Evolutionary conservation across 2,329 filamentous ascomycete species (phyloP), one percentile per base, ranked within the genome.

Genomic region (Berkeleyomyces rouxiae): DNA sequence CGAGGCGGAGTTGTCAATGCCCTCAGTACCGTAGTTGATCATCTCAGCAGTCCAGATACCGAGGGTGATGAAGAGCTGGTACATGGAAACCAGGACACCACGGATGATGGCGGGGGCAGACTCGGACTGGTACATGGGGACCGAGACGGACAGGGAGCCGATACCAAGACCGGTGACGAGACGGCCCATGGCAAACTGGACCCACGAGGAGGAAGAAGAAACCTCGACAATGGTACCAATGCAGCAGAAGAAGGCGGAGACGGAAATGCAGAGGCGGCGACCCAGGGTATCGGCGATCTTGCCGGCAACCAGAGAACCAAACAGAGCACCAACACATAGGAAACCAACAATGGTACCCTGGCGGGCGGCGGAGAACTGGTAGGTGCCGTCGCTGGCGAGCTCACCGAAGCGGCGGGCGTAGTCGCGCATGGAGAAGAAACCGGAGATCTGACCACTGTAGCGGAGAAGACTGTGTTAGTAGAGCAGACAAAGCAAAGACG

Each of bases 61-160:
- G 37, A 86, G 74, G 0, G 84, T 87, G 69, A 87, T 84, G 70
- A 86, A 81, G 2, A 87, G 77, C 74, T 87, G 85, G 71, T 87
- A 87, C 60, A 78, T 80, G 1, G 79, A 78, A 37, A 87, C 79
- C 46, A 87, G 76, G 5, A 82, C 76, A 68, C 83, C 83, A 67
- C 85, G 80, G 59, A 87, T 80, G 64, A 82, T 79, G 65, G 82
- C 78, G 0, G 85, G 85, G 2, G 81, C 80, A 63, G 79, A 83
- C 71, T 88, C 85, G 13, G 78, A 81, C 70, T 86, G 83, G 67
- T 87, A 87, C 81, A 88, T 83, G 58, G 82, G 82, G 0, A 84
- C 82, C 36, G 82, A 74, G 49, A 85, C 83, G 4, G 81, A 84
- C 0, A 87, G 74, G 23, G 80, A 77, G 37, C 85, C 85, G 57